phyloP scores from a whole-genome alignment of 148 eudicot genomes.

The Pharnaceum exiguum region DNA sequence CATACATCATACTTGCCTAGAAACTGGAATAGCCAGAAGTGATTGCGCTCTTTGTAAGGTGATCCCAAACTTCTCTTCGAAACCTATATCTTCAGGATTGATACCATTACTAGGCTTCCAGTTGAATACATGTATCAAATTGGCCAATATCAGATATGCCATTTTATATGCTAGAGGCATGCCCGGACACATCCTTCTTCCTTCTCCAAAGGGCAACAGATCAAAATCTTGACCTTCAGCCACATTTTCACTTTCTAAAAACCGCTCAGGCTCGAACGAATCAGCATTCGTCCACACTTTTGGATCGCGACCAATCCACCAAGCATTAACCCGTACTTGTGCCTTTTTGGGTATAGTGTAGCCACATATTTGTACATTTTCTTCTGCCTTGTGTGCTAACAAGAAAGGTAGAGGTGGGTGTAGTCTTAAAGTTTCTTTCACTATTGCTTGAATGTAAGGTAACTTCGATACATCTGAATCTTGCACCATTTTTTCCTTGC shows the following conservation, averaged over 20 bases:
- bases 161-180: constrained; percentile 12
- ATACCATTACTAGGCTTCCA: constrained; percentile 20
- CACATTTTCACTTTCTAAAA: constrained; percentile 12
- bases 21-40: constrained; percentile 10
- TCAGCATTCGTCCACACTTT: constrained; percentile 12
- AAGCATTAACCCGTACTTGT: constrained; percentile 21
- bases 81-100: constrained; percentile 11
- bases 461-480: constrained; percentile 18
- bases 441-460: constrained; percentile 24
- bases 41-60: constrained; percentile 20
- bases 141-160: constrained; percentile 8
- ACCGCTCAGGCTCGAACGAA: constrained; percentile 27
- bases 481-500: constrained; percentile 8
- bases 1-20: no score
- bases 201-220: constrained; percentile 27
- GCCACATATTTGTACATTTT: constrained; percentile 13
- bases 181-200: constrained; percentile 21
- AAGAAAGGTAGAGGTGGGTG: constrained; percentile 28
- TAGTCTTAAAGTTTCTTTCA: constrained; percentile 21
- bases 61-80: constrained; percentile 23
- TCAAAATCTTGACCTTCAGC: constrained; percentile 20
- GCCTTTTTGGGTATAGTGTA: constrained; percentile 19
- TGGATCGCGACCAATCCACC: constrained; percentile 21
- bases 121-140: constrained; percentile 21
- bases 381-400: constrained; percentile 14